Percentiles rank a stretch among this genome's conserved stretches.
These are phyloP conservation scores for Diplosphaera chodatii DNA, from an alignment of 139 green algal genomes.

Conservation along the genomic window DNA sequence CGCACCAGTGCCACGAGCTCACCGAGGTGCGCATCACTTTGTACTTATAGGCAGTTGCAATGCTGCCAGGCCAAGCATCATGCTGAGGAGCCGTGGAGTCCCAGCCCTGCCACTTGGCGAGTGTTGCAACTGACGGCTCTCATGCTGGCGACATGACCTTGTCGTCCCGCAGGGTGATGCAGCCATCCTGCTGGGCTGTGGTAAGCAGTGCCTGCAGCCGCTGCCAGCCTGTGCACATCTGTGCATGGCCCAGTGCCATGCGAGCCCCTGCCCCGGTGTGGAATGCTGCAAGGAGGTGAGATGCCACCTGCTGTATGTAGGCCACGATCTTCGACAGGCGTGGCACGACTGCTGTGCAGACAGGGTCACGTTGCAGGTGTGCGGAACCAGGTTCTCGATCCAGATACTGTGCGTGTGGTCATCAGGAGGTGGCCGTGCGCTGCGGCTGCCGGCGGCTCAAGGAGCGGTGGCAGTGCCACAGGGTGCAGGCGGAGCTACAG, in stretches of 20 bases:
- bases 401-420: too few relatives aligned
- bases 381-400: too few relatives aligned
- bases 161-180: neutral
- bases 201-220: constrained; percentile 49
- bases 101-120: too few relatives aligned
- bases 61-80: too few relatives aligned
- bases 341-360: too few relatives aligned
- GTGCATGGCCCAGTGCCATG: constrained; percentile 53
- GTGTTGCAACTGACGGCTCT: too few relatives aligned
- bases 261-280: constrained; percentile 50
- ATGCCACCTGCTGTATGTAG: constrained; percentile 23
- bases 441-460: constrained; percentile 60
- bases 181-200: constrained; percentile 33
- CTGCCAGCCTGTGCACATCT: constrained; percentile 53
- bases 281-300: too few relatives aligned
- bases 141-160: too few relatives aligned
- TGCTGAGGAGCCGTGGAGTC: too few relatives aligned
- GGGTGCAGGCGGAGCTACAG: neutral
- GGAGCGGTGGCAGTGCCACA: constrained; percentile 46
- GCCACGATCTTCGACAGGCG: too few relatives aligned
- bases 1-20: constrained; percentile 42
- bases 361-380: too few relatives aligned
- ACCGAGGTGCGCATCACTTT: constrained; percentile 2
- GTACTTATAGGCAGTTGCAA: too few relatives aligned
- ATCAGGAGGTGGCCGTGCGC: constrained; percentile 58